Evolutionary conservation across 768 basidiomycete species (phyloP), one percentile per base, ranked within the genome.

Genomic region (Collybiopsis confluens): DNA sequence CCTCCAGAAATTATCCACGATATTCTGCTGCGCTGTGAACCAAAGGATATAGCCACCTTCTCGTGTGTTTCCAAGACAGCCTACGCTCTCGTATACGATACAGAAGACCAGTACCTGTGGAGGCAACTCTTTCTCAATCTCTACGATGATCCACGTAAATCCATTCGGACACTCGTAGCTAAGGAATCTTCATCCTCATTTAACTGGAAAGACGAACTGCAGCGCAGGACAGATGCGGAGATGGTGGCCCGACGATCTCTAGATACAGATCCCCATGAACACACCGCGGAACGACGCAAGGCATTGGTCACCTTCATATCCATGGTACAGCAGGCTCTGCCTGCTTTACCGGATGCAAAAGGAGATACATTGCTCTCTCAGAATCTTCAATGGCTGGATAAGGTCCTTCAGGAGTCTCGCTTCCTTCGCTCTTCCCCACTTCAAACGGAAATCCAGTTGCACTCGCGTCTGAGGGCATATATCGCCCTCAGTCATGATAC

Each of bases 61-160:
- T 70, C 84, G 13, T 70, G 72, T 62, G 80, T 83, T 43, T 86
- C 81, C 61, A 71, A 70, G 20, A 59, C 68, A 7, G 77, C 82
- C 15, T 70, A 69, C 58, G 60, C 62, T 37, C 66, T 87, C 43
- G 74, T 87, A 41, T 79, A 82, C 61, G 63, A 69, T 20, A 56
- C 71, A 27, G 55, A 69, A 26, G 82, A 86, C 67, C 76, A 78
- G 44, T 79, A 81, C 62, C 74, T 91, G 37, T 91, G 87, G 87
- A 81, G 83, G 50, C 70, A 78, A 49, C 70, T 89, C 48, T 88
- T 85, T 66, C 76, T 86, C 36, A 53, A 68, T 44, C 74, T 78
- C 5, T 89, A 88, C 64, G 89, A 90, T 62, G 80, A 86, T 60
- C 85, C 85, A n/a, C 72, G 80, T 15, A 54, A 63, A 38, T 62